These are phyloP conservation scores for Fereydounia khargensis DNA, from an alignment of 1,284 basidiomycete species.

Conservation along the genomic window DNA sequence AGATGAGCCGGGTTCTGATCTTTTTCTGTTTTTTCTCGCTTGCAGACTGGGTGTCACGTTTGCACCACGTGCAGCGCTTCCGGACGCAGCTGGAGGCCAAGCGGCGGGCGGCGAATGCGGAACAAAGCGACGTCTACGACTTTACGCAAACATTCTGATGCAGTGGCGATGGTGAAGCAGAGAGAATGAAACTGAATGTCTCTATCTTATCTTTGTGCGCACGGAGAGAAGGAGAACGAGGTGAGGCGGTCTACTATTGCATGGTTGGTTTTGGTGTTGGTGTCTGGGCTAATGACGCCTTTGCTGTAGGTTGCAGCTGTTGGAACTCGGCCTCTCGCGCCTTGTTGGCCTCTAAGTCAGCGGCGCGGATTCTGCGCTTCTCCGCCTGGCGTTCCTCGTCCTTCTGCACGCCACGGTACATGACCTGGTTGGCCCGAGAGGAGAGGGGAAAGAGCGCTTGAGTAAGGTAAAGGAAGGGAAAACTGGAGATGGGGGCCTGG, in stretches of 20 bases:
- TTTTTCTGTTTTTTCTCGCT: neutral
- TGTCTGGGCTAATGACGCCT: no score
- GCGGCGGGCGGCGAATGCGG: constrained; percentile 6
- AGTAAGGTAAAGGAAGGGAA: neutral
- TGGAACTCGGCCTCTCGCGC: constrained; percentile 40
- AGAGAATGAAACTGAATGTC: no score
- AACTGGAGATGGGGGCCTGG: neutral
- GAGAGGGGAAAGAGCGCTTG: neutral
- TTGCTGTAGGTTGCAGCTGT: constrained; percentile 43
- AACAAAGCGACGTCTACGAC: constrained; percentile 23
- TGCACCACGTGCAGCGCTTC: constrained; percentile 35
- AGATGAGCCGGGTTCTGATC: neutral
- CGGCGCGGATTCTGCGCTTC: constrained; percentile 37
- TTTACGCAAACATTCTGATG: constrained; percentile 34
- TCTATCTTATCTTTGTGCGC: neutral
- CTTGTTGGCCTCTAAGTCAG: constrained; percentile 41
- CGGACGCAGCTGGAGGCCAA: constrained; percentile 3
- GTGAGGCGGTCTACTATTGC: no score
- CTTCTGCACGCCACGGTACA: constrained; percentile 53
- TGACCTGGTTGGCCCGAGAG: constrained; percentile 12
- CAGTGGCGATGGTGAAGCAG: no score
- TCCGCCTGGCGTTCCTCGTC: constrained; percentile 48
- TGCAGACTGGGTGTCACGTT: constrained; percentile 39
- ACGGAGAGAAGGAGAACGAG: no score
- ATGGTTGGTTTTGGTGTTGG: no score